Evolutionary conservation across 2,329 filamentous ascomycete species (phyloP).

Genomic region (Ascocoryne sarcoides): DNA sequence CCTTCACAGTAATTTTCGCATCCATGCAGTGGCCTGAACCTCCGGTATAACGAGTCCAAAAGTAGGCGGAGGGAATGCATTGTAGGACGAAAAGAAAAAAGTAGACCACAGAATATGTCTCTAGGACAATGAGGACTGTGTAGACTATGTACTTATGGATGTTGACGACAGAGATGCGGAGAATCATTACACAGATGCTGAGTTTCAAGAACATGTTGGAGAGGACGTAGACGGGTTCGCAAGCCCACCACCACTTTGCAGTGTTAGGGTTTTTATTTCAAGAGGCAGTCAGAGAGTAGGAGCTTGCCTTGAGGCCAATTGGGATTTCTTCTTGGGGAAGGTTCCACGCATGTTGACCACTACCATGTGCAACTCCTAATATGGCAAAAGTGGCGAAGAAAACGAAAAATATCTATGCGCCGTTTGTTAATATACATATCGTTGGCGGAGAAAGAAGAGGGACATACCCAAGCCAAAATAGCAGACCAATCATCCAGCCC

Average conservation of each 20-base stretch:
- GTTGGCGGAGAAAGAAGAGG: background rate
- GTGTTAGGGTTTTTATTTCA: background rate
- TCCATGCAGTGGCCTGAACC: slow-evolving; percentile 29
- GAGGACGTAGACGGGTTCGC: slow-evolving; percentile 33
- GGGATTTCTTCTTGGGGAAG: slow-evolving; percentile 19
- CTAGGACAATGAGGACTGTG: slow-evolving; percentile 25
- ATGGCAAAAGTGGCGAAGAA: slow-evolving; percentile 20
- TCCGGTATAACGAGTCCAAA: slow-evolving; percentile 31
- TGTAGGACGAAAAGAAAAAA: slow-evolving; percentile 33
- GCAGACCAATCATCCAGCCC: slow-evolving; percentile 21
- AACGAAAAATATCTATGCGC: slow-evolving; percentile 19
- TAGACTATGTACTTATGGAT: slow-evolving; percentile 30
- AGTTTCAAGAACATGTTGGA: slow-evolving; percentile 33
- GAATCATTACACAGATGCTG: slow-evolving; percentile 32
- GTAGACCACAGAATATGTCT: slow-evolving; percentile 30
- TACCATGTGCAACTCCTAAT: slow-evolving; percentile 21
- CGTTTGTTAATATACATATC: no score
- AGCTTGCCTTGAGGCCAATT: slow-evolving; percentile 22
- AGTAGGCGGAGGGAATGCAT: slow-evolving; percentile 32
- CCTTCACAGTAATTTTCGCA: slow-evolving; percentile 23
- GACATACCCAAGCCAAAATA: slow-evolving; percentile 17
- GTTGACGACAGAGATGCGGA: slow-evolving; percentile 29
- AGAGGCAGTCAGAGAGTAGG: background rate
- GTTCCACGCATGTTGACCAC: slow-evolving; percentile 19
- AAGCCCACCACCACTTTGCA: slow-evolving; percentile 30